Conservation (phyloP, 805 yeast species). For the Cyberlindnera galapagoensis region DNA sequence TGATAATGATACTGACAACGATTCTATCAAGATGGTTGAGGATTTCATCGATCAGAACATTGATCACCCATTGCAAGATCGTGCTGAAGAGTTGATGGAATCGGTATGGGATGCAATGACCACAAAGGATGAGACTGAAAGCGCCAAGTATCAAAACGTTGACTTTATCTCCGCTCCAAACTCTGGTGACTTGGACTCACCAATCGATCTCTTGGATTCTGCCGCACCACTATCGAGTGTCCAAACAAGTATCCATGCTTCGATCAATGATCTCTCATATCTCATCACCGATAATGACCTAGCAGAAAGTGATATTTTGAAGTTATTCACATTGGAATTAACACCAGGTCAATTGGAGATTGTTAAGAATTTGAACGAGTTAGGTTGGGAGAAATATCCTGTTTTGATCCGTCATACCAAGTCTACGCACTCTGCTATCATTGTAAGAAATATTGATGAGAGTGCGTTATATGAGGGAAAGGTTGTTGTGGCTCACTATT, state of each 20-base stretch:
- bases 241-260: conserved; percentile 21
- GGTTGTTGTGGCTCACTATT: conserved; percentile 58
- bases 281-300: conserved; percentile 19
- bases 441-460: conserved; percentile 52
- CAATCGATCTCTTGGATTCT: conserved; percentile 1
- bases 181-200: neutral
- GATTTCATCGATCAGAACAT: conserved; percentile 26
- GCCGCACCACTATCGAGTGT: no score
- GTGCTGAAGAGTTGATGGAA: conserved; percentile 59
- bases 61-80: conserved; percentile 46
- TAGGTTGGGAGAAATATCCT: conserved; percentile 68
- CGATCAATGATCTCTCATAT: conserved; percentile 25
- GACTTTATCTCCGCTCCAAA: conserved; percentile 6
- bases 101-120: conserved; percentile 55
- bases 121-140: conserved; percentile 23
- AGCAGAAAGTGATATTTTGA: conserved; percentile 15
- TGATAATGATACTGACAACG: conserved; percentile 4
- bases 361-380: conserved; percentile 46
- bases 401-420: conserved; percentile 58
- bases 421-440: conserved; percentile 77
- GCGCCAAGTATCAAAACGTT: conserved; percentile 16
- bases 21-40: conserved; percentile 11
- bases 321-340: conserved; percentile 29
- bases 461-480: conserved; percentile 64
- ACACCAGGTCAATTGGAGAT: conserved; percentile 42